Evolutionary conservation across 2,329 filamentous ascomycete species (phyloP), one percentile per base, ranked within the genome.

Genomic region (Drechslerella coelobrocha): DNA sequence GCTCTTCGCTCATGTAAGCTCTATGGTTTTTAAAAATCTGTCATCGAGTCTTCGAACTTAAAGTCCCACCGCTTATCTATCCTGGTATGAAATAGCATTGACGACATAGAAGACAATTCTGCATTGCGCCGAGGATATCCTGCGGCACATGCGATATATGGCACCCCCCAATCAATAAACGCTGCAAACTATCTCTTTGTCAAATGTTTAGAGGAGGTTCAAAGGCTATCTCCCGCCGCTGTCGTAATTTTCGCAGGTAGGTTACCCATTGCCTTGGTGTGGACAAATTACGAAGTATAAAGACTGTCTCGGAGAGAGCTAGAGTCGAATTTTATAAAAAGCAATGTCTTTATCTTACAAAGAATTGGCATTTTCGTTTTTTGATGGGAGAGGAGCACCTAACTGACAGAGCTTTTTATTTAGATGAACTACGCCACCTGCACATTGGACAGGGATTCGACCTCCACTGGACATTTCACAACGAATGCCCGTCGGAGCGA

Each of bases 401-500:
- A 8, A n/a, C 41, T 45, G 41, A 45, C 6, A 21, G 41, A 45
- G 7, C 29, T 50, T 26, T 21, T 8, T 21, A n/a, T n/a, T 45
- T 21, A 21, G 47, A 61, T 2, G 57, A 61, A 34, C 24, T 61
- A 23, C 29, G 47, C 9, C 39, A 45, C 21, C 48, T 53, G 1
- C 57, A 61, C 27, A 29, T 61, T 12, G 45, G 57, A 5, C 57
- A 61, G 37, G 47, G 34, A 8, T 43, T 52, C 7, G 57, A 61
- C 26, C 57, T 61, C 2, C 31, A 61, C 37, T 61, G 57, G 57
- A 61, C 57, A 2, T 61, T 61, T 31, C 57, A 53, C 17, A 43
- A 39, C n/a, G 10, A 53, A 53, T 61, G 47, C 23, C 57, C 57
- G 4, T 52, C 47, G 7, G 57, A 61, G 12, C 12, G 12, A 29